phyloP scores from a whole-genome alignment of 2,329 filamentous ascomycete genomes.

The Pseudogymnoascus sp. region DNA sequence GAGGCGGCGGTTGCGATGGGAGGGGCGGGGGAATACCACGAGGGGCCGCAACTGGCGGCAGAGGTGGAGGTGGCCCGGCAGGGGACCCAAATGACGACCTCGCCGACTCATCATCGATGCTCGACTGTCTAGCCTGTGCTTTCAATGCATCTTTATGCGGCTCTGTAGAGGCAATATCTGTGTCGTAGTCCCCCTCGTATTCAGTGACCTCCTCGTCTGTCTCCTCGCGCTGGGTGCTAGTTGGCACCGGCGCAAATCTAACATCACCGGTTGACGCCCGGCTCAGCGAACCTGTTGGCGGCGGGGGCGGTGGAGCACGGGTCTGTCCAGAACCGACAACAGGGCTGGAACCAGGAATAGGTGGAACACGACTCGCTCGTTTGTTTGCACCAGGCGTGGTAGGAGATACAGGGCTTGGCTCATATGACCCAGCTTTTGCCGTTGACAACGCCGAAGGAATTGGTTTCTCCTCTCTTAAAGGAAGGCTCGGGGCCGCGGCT shows the following conservation, averaged over 20 bases:
- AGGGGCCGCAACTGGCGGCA: constrained; percentile 45
- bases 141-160: constrained; percentile 90
- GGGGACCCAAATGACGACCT: constrained; percentile 36
- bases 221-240: constrained; percentile 41
- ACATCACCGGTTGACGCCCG: constrained; percentile 53
- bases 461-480: constrained; percentile 33
- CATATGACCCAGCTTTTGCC: constrained; percentile 29
- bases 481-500: constrained; percentile 38
- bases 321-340: constrained; percentile 38
- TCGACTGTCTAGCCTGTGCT: constrained; percentile 67
- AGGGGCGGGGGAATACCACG: constrained; percentile 56
- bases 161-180: constrained; percentile 89
- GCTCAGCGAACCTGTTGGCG: constrained; percentile 40
- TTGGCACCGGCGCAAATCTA: constrained; percentile 35
- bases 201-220: constrained; percentile 78
- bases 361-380: constrained; percentile 48
- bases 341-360: constrained; percentile 49
- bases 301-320: constrained; percentile 59
- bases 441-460: constrained; percentile 34
- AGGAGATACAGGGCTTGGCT: constrained; percentile 33
- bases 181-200: constrained; percentile 97
- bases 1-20: constrained; percentile 47
- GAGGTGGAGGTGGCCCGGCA: constrained; percentile 39
- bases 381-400: constrained; percentile 32
- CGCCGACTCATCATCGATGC: constrained; percentile 59